phyloP scores from a whole-genome alignment of 2,329 filamentous ascomycete genomes.

The Colletotrichum abscissum region DNA sequence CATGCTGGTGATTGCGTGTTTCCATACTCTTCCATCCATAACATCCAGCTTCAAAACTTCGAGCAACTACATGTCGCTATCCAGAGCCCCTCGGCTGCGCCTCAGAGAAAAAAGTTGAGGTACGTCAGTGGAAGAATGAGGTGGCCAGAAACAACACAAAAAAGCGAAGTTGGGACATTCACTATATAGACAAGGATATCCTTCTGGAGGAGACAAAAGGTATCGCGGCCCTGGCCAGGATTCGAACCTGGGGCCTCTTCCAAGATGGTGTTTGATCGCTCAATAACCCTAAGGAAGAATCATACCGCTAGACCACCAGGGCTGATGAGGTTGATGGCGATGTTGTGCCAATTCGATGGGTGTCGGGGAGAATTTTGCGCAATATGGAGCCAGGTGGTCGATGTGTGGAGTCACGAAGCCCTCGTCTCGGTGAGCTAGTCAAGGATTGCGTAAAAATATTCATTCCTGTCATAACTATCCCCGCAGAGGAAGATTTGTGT shows the following conservation, averaged over 20 bases:
- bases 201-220: not conserved
- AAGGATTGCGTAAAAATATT: not conserved
- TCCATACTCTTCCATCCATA: too few relatives aligned
- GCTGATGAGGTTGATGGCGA: not conserved
- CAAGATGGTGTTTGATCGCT: not conserved
- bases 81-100: too few relatives aligned
- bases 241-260: slow-evolving; percentile 32
- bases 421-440: not conserved
- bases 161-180: not conserved
- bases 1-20: too few relatives aligned
- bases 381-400: not conserved
- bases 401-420: slow-evolving; percentile 17
- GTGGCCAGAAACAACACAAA: not conserved
- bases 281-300: slow-evolving; percentile 21
- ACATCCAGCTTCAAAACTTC: too few relatives aligned
- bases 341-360: not conserved
- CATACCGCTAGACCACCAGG: slow-evolving; percentile 32
- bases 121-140: too few relatives aligned
- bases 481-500: not conserved
- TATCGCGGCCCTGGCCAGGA: slow-evolving; percentile 17
- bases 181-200: not conserved
- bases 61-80: too few relatives aligned
- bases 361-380: not conserved
- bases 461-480: not conserved
- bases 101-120: too few relatives aligned